A percentile compares a stretch with the other conserved stretches of the same genome.
Conservation (phyloP, 2,329 filamentous ascomycete species). For the Triangularia verruculosa region DNA sequence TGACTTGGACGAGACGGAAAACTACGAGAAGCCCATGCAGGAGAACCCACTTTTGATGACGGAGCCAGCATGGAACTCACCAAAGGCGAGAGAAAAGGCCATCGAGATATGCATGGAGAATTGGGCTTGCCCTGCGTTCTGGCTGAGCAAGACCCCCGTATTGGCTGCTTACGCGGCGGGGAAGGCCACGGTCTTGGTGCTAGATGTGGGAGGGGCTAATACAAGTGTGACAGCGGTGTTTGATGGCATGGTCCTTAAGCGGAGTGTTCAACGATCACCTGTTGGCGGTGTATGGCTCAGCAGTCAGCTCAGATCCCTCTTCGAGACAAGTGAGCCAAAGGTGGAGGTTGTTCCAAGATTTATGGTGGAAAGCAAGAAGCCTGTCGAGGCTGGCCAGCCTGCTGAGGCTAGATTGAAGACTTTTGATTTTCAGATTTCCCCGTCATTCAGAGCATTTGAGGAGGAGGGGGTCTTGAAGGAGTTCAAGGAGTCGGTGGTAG, state of each 20-base stretch:
- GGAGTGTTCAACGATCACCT: conserved; percentile 80
- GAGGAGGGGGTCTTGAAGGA: conserved; percentile 92
- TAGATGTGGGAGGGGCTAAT: conserved; percentile 87
- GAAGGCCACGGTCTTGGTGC: conserved; percentile 86
- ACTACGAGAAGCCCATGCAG: conserved; percentile 68
- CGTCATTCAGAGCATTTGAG: conserved; percentile 77
- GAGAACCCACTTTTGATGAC: conserved; percentile 93
- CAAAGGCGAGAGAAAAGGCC: conserved; percentile 85
- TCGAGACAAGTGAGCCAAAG: conserved; percentile 65
- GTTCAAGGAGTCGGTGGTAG: conserved; percentile 96
- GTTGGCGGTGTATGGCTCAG: conserved; percentile 89
- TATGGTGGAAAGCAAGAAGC: conserved; percentile 80
- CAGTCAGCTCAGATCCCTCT: conserved; percentile 78
- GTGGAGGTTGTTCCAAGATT: conserved; percentile 80
- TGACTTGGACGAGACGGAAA: conserved; percentile 41
- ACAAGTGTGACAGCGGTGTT: conserved; percentile 88
- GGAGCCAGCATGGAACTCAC: conserved; percentile 87
- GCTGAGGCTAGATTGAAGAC: conserved; percentile 72
- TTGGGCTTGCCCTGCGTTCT: conserved; percentile 94
- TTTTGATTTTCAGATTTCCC: conserved; percentile 59
- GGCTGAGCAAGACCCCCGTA: conserved; percentile 83
- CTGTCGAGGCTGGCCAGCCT: conserved; percentile 81
- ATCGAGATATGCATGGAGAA: conserved; percentile 97
- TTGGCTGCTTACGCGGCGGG: conserved; percentile 88
- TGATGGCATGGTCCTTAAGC: conserved; percentile 90